Evolutionary conservation across 371 early-diverging fungal genomes (phyloP).

Genomic region (Syncephalis fuscata): DNA sequence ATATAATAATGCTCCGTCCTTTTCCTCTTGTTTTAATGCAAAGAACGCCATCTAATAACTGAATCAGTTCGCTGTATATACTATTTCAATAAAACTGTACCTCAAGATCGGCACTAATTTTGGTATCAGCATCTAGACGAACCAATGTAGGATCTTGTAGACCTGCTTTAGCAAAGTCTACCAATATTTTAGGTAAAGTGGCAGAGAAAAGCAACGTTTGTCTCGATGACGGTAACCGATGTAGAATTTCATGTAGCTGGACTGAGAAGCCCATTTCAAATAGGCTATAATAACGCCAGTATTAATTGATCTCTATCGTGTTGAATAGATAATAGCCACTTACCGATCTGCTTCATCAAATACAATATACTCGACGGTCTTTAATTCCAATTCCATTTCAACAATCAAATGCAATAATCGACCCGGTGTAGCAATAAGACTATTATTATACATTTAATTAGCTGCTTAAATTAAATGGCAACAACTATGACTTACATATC

Average conservation of each 20-base stretch:
- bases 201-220: constrained; percentile 92
- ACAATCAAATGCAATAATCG: constrained; percentile 90
- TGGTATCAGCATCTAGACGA: constrained; percentile 86
- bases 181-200: constrained; percentile 78
- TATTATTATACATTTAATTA: constrained; percentile 3
- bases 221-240: constrained; percentile 61
- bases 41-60: constrained; percentile 62
- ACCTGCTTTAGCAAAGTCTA: constrained; percentile 93
- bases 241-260: constrained; percentile 84
- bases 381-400: constrained; percentile 80
- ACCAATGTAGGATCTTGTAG: constrained; percentile 82
- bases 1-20: constrained; percentile 79
- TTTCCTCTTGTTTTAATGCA: constrained; percentile 58
- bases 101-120: constrained; percentile 82
- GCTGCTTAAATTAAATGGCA: neutral
- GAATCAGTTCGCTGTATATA: too few species aligned
- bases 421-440: constrained; percentile 95
- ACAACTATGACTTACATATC: constrained; percentile 44
- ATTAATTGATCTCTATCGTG: neutral
- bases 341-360: constrained; percentile 98
- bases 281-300: constrained; percentile 21
- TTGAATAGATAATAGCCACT: neutral
- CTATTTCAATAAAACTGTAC: constrained; percentile 8
- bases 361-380: constrained; percentile 86
- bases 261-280: constrained; percentile 96